Evolutionary conservation across 805 yeast genomes (phyloP), one percentile per base, ranked within the genome.

Genomic region (Saturnispora zaruensis): DNA sequence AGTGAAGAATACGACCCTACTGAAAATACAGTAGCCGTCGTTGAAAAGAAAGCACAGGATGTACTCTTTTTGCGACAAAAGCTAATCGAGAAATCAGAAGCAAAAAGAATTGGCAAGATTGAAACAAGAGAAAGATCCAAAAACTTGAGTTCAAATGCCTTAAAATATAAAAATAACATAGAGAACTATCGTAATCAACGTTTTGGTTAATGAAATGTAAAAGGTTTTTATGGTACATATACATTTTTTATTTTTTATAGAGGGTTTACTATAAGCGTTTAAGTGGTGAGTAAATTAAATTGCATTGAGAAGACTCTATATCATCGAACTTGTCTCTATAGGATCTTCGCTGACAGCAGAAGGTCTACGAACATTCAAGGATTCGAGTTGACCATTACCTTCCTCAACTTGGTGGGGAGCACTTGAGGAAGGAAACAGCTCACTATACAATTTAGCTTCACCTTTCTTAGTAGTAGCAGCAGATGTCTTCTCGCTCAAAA

Each of bases 141-240:
- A 53, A 59, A 66, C 23, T 55, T 71, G 47, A 63, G 68, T 36
- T 23, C 33, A 11, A 70, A 81, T 54, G 81, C 82, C 38, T 72
- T 77, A 52, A 82, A 78, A 65, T 77, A 77, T 61, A 68, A 79
- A 62, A 91, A 91, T 64, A 77, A 78, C 71, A 89, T 87, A 71
- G 77, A 77, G 42, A 90, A 89, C 62, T 86, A 66, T 70, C 75
- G 93, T 63, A 53, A 55, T 49, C 58, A 54, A 51, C 45, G 51
- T 41, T 51, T 53, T 37, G 56, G 56, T 43, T 53, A 41, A 23
- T 18, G 14, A 32, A 18, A 6, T 11, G 13, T 8, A 8, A 5
- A 36, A 7, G 20, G 18, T 7, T 18, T 36, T 36, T 36, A 36
- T 36, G 21, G 40, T 30, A 28, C 45, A 43, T 23, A 32, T n/a